phyloP scores from a whole-genome alignment of 495 filamentous ascomycete genomes.

The Rostrohypoxylon terebratum region DNA sequence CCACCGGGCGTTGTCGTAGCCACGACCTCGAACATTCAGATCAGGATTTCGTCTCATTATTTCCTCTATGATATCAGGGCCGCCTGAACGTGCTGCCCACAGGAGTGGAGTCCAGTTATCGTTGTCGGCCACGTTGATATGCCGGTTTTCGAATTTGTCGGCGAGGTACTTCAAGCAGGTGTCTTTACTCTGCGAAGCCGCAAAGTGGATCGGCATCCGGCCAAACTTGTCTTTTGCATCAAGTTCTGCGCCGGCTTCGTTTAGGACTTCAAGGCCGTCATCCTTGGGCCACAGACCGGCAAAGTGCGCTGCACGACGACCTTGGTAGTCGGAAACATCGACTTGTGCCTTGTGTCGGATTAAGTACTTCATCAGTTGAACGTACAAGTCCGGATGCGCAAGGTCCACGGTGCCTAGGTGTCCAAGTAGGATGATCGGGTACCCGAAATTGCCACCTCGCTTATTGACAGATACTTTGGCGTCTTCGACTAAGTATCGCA shows the following conservation, averaged over 20 bases:
- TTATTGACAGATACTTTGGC: neutral
- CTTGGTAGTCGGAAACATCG: neutral
- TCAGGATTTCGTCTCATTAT: neutral
- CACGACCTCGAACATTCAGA: neutral
- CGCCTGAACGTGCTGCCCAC: slow-evolving; percentile 1
- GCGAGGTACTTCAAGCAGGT: neutral
- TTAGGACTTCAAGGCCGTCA: neutral
- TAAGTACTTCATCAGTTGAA: neutral
- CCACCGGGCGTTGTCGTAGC: neutral
- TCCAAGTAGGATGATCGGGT: neutral
- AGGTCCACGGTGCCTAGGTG: too few relatives aligned
- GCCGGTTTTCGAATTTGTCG: neutral
- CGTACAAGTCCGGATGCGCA: too few relatives aligned
- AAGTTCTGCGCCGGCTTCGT: neutral
- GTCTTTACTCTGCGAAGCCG: neutral
- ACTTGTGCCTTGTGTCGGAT: slow-evolving; percentile 1
- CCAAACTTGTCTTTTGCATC: neutral
- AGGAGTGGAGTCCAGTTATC: slow-evolving; percentile 8
- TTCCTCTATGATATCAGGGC: neutral
- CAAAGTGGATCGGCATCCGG: slow-evolving; percentile 5
- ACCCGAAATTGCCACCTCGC: neutral
- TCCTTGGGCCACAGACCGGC: neutral
- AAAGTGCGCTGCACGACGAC: neutral
- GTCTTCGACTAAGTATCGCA: neutral
- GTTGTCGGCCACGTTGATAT: neutral